phyloP scores from a whole-genome alignment of 2,329 filamentous ascomycete species.

The Lasiodiplodia theobromae region DNA sequence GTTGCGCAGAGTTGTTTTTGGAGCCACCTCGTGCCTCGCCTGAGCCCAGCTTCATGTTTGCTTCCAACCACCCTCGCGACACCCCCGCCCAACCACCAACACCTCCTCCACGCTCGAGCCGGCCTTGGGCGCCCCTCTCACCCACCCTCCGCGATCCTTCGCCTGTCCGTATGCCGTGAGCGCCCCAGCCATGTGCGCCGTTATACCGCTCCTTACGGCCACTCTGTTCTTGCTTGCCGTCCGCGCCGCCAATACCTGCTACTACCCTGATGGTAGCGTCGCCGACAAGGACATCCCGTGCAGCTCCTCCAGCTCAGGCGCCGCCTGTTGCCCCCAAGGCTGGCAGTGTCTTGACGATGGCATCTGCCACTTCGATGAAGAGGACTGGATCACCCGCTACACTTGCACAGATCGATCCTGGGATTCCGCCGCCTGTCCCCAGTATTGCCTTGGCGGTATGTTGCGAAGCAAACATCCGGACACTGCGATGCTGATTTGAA shows the following conservation, averaged over 20 bases:
- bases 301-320: conserved; percentile 31
- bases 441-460: conserved; percentile 39
- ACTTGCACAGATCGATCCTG: conserved; percentile 45
- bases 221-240: neutral
- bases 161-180: neutral
- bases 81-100: neutral
- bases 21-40: conserved; percentile 8
- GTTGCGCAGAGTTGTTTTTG: neutral
- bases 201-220: neutral
- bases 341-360: conserved; percentile 45
- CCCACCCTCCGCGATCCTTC: neutral
- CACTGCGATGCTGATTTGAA: neutral
- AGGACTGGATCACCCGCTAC: conserved; percentile 40
- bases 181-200: conserved; percentile 1
- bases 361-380: conserved; percentile 39
- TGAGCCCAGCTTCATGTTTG: conserved; percentile 14
- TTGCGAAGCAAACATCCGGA: neutral
- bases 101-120: conserved; percentile 1
- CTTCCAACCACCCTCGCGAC: neutral
- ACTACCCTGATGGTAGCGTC: conserved; percentile 44
- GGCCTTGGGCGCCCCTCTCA: conserved; percentile 4
- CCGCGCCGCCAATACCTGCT: conserved; percentile 40
- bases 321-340: conserved; percentile 43
- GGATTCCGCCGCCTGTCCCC: conserved; percentile 37
- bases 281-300: conserved; percentile 37